Conservation (phyloP, 371 early-diverging fungal species). For the Mortierella sp. region DNA sequence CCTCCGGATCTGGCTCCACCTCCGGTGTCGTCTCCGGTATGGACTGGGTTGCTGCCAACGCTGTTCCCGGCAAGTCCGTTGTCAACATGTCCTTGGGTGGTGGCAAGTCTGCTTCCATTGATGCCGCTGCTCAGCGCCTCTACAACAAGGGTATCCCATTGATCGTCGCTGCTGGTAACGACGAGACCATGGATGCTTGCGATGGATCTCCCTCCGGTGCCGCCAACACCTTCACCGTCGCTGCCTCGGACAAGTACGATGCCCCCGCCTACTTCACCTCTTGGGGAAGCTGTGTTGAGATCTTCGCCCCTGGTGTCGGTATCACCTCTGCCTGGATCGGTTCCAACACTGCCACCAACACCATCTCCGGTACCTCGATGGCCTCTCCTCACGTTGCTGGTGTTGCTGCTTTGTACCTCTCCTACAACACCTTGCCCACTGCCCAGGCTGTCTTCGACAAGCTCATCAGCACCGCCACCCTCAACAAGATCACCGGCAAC, state of each 20-base stretch:
- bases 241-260: conserved; percentile 65
- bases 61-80: conserved; percentile 46
- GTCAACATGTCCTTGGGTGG: conserved; percentile 71
- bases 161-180: conserved; percentile 90
- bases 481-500: conserved; percentile 16
- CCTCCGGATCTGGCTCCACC: conserved; percentile 70
- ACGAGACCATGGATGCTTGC: conserved; percentile 70
- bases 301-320: conserved; percentile 64
- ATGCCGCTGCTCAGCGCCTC: conserved; percentile 39
- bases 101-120: conserved; percentile 53
- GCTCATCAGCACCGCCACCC: conserved; percentile 11
- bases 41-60: conserved; percentile 67
- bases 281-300: conserved; percentile 69
- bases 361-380: conserved; percentile 60
- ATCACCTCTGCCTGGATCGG: conserved; percentile 48
- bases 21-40: conserved; percentile 79
- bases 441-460: conserved; percentile 23
- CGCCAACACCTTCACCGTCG: conserved; percentile 74
- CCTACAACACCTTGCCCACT: conserved; percentile 15
- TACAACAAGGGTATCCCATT: conserved; percentile 43
- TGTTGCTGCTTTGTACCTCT: conserved; percentile 52
- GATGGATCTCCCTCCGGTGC: conserved; percentile 71
- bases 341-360: conserved; percentile 15
- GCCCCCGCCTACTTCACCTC: conserved; percentile 59
- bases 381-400: conserved; percentile 62